A percentile compares a stretch with the other conserved stretches of the same genome.
These are phyloP conservation scores for Kitagawia praeruptora DNA, from an alignment of 129 eudicot species.

Conservation along the genomic window DNA sequence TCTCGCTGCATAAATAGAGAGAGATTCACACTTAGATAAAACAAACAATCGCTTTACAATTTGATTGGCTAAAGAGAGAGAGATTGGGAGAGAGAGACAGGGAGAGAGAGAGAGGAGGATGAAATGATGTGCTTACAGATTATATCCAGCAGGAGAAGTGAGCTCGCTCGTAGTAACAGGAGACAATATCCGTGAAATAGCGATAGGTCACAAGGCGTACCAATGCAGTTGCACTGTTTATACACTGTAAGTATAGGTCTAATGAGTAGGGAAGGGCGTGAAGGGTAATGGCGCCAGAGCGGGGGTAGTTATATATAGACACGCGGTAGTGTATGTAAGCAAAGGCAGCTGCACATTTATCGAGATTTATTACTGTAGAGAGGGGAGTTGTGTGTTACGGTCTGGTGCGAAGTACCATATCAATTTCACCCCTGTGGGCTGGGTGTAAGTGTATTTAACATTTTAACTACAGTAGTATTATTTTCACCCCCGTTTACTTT, in stretches of 20 bases:
- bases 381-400: background rate
- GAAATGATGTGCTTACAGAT: background rate
- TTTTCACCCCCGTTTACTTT: background rate
- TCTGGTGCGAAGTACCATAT: background rate
- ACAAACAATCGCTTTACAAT: background rate
- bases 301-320: constrained; percentile 28
- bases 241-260: background rate
- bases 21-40: background rate
- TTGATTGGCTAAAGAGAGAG: background rate
- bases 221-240: background rate
- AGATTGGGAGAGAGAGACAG: background rate
- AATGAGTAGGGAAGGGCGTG: background rate
- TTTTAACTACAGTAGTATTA: too few relatives aligned
- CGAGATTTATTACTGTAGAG: background rate
- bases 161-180: background rate
- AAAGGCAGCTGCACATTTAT: background rate
- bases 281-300: background rate
- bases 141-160: background rate
- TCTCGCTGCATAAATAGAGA: background rate
- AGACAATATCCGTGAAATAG: constrained; percentile 26
- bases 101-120: background rate
- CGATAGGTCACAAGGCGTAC: constrained; percentile 26
- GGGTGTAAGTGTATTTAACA: too few relatives aligned
- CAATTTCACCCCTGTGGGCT: background rate
- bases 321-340: background rate